Evolutionary conservation across 371 early-diverging fungal species (phyloP), one percentile per base, ranked within the genome.

Genomic region (Saksenaea vasiformis): DNA sequence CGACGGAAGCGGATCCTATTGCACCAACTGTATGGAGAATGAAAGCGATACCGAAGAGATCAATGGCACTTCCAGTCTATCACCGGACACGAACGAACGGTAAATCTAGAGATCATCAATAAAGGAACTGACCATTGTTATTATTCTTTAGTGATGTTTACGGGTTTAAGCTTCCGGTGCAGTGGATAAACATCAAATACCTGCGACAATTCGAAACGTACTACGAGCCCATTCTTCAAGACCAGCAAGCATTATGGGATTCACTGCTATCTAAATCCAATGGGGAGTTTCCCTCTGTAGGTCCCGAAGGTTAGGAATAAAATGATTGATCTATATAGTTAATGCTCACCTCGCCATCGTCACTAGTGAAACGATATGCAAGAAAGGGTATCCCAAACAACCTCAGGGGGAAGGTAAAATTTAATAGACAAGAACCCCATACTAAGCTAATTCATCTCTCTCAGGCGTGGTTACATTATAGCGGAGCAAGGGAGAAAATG

Each of bases 401-500:
- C 9, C 58, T 87, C 8, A 75, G 92, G 41, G 80, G 87, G 34
- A 72, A 80, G 67, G 90, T 90, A 80, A 67, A 61, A 58, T 36
- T 56, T 56, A 11, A 34, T 4, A 10, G 15, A 8, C 27, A 15
- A 17, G n/a, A 17, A 17, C 28, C n/a, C 15, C n/a, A 35, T n/a
- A 11, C 22, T 26, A 5, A 56, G 19, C 11, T 11, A 27, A 26
- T 56, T 15, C 56, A 28, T 39, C 15, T 27, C n/a, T 26, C 14
- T 26, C 13, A 90, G 86, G 81, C 76, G 51, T 94, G 94, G 94
- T 84, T 92, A 65, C 77, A 87, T 60, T 93, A 91, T 68, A 88
- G 88, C 62, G 93, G 93, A 10, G 91, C 92, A 8, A 80, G 80
- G 58, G 74, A 69, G 15, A 82, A 83, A 60, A 69, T 80, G 74